Conservation (phyloP, 73 alveolate species). For the Tetrahymena malaccensis region DNA sequence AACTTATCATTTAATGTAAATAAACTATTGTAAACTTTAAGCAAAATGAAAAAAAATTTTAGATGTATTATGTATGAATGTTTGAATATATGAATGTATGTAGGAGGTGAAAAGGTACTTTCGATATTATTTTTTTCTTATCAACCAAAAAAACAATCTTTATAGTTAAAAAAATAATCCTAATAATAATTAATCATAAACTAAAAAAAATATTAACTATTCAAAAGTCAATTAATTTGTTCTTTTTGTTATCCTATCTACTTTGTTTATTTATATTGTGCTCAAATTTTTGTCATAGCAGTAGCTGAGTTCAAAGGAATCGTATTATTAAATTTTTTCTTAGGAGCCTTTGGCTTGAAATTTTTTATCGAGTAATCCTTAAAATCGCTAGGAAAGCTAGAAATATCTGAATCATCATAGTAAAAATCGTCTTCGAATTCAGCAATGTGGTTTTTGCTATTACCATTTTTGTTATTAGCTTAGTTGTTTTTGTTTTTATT, state of each 20-base stretch:
- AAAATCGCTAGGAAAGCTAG: background rate
- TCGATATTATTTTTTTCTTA: no score
- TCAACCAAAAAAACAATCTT: no score
- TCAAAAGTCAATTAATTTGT: background rate
- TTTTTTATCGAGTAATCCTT: background rate
- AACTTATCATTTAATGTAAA: background rate
- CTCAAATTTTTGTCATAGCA: background rate
- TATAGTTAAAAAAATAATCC: background rate
- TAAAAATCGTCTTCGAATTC: background rate
- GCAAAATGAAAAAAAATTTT: background rate
- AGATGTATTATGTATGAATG: no score
- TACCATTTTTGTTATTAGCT: background rate
- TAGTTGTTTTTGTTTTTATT: background rate
- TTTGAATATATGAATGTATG: no score
- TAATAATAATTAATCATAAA: background rate
- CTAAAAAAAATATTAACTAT: no score
- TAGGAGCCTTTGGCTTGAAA: background rate
- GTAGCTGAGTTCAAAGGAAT: background rate
- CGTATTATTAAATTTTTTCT: background rate
- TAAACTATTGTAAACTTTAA: background rate
- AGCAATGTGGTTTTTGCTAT: background rate
- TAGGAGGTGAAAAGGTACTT: no score
- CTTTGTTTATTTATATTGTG: background rate
- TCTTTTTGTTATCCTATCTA: background rate
- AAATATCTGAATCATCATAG: background rate